Evolutionary conservation across 768 basidiomycete genomes (phyloP).

Genomic region (Rhodotorula diobovata): DNA sequence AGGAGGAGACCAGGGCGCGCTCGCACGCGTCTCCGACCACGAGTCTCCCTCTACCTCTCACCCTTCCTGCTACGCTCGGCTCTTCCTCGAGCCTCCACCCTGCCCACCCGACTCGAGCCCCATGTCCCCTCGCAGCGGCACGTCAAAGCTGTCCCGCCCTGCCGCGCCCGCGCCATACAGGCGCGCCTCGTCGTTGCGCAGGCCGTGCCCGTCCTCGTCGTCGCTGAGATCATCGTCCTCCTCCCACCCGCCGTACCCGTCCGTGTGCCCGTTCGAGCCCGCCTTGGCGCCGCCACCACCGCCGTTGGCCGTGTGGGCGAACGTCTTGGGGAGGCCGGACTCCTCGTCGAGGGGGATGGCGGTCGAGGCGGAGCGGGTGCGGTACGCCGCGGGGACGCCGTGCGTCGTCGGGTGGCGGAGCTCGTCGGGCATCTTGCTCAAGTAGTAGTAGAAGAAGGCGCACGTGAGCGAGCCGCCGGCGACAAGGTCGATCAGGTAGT

Average conservation of each 20-base stretch:
- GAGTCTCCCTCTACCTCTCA: neutral
- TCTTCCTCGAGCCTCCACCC: neutral
- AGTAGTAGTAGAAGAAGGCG: constrained; percentile 61
- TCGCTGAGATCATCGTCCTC: constrained; percentile 15
- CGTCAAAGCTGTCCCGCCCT: constrained; percentile 20
- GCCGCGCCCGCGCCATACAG: neutral
- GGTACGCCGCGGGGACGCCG: constrained; percentile 7
- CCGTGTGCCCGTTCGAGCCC: constrained; percentile 13
- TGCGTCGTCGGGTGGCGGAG: constrained; percentile 24
- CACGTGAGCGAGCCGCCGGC: constrained; percentile 87
- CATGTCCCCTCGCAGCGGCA: constrained; percentile 15
- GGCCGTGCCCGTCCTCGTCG: constrained; percentile 12
- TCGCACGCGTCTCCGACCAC: too few species aligned
- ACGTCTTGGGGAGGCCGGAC: constrained; percentile 17
- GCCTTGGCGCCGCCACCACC: neutral
- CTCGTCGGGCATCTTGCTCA: constrained; percentile 37
- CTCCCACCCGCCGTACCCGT: constrained; percentile 37
- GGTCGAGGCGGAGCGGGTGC: neutral
- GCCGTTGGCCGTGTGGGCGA: constrained; percentile 17
- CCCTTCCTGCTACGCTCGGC: neutral
- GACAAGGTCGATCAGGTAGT: constrained; percentile 97
- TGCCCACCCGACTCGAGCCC: neutral
- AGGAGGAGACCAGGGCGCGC: too few species aligned
- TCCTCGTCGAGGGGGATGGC: constrained; percentile 33
- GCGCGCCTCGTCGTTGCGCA: constrained; percentile 1